Evolutionary conservation across 1,284 basidiomycete species (phyloP).

Genomic region (Volvariella surrecta): DNA sequence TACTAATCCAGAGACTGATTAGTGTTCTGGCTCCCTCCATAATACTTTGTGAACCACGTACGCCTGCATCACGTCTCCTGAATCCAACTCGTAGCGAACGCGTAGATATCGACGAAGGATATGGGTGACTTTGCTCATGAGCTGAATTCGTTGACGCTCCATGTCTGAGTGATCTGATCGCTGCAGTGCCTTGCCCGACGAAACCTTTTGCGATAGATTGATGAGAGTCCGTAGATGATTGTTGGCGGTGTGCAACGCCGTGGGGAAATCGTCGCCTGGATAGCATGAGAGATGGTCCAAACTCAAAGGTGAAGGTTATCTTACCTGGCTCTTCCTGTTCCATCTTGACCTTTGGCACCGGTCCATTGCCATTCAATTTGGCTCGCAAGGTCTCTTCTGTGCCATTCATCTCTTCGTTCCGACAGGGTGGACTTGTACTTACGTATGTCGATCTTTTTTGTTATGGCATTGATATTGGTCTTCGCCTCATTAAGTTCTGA

Average conservation of each 20-base stretch:
- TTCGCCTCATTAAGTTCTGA: conserved; percentile 69
- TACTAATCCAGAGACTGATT: conserved; percentile 31
- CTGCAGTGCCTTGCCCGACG: conserved; percentile 21
- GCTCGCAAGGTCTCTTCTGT: conserved; percentile 29
- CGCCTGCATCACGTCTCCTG: conserved; percentile 67
- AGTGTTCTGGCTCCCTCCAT: too few species aligned
- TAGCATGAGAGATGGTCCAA: not conserved
- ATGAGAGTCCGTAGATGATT: conserved; percentile 46
- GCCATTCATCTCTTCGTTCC: not conserved
- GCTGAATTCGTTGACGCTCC: conserved; percentile 49
- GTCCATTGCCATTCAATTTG: conserved; percentile 23
- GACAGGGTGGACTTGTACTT: conserved; percentile 14
- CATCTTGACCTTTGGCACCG: conserved; percentile 30
- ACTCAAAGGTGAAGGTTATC: too few species aligned
- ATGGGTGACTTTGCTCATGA: conserved; percentile 60
- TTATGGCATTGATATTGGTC: conserved; percentile 61
- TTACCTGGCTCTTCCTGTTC: not conserved
- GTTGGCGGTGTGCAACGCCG: conserved; percentile 54
- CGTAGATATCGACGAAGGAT: conserved; percentile 71
- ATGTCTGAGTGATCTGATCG: conserved; percentile 35
- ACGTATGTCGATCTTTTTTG: conserved; percentile 56
- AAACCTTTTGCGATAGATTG: conserved; percentile 25
- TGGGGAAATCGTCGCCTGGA: conserved; percentile 57
- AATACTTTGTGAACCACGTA: conserved; percentile 31
- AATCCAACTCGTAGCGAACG: conserved; percentile 69